Conservation (phyloP, 768 basidiomycete genomes). For the Kwoniella europaea region DNA sequence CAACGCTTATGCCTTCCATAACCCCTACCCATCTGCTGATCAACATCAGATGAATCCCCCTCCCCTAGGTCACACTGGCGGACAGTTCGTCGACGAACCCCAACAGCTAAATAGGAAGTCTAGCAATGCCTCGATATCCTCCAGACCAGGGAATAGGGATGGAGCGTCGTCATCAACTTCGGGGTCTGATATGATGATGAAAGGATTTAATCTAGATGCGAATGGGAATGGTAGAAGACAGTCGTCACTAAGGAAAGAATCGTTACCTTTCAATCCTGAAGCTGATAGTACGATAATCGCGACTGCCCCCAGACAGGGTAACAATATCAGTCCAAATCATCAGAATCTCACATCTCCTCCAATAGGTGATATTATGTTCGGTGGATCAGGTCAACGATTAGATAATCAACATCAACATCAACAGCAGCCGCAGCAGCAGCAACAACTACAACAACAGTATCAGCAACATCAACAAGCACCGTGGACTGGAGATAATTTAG, state of each 20-base stretch:
- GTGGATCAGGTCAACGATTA: slow-evolving; percentile 7
- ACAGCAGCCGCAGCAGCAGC: neutral
- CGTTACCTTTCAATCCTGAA: slow-evolving; percentile 42
- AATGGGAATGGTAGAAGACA: slow-evolving; percentile 10
- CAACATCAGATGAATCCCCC: slow-evolving; percentile 4
- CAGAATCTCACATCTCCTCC: slow-evolving; percentile 10
- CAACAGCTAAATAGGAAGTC: slow-evolving; percentile 18
- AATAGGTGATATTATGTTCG: slow-evolving; percentile 39
- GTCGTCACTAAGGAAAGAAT: slow-evolving; percentile 35
- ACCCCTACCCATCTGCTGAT: slow-evolving; percentile 2
- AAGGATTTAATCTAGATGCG: slow-evolving; percentile 17
- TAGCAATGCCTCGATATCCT: slow-evolving; percentile 28
- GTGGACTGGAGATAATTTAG: neutral
- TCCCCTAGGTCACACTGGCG: slow-evolving; percentile 3
- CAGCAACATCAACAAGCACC: slow-evolving; percentile 4
- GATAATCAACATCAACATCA: slow-evolving; percentile 18
- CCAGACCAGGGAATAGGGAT: slow-evolving; percentile 2
- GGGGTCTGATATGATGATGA: slow-evolving; percentile 11
- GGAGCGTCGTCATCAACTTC: neutral
- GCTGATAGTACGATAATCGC: slow-evolving; percentile 43
- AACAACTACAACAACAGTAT: neutral
- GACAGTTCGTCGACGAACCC: slow-evolving; percentile 39
- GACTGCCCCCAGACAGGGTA: slow-evolving; percentile 33
- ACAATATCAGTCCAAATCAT: neutral
- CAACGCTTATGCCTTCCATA: slow-evolving; percentile 20